Percentiles rank a stretch among this genome's conserved stretches.
These are phyloP conservation scores for Globisporangium iwayamae DNA, from an alignment of 352 stramenopile species.

Conservation along the genomic window DNA sequence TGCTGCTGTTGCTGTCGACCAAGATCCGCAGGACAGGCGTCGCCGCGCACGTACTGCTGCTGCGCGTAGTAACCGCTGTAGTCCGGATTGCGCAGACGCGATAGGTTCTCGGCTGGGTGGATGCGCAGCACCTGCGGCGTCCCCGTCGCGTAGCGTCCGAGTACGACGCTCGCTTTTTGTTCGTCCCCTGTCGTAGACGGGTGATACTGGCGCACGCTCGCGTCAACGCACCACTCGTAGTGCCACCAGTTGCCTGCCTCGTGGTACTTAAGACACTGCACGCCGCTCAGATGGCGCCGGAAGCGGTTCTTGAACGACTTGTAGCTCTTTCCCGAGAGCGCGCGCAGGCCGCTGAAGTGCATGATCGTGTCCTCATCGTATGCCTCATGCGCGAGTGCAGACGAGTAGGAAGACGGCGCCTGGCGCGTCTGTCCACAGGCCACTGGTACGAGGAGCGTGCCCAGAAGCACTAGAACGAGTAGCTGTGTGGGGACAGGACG, in stretches of 20 bases:
- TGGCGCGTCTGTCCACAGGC: neutral
- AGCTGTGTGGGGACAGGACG: neutral
- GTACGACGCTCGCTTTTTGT: slow-evolving; percentile 29
- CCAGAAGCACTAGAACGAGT: neutral
- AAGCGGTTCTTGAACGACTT: slow-evolving; percentile 70
- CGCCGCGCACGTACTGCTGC: slow-evolving; percentile 45
- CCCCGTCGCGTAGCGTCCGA: slow-evolving; percentile 35
- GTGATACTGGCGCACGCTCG: slow-evolving; percentile 71
- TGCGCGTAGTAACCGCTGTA: slow-evolving; percentile 50
- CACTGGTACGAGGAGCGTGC: neutral
- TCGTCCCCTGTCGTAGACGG: slow-evolving; percentile 1
- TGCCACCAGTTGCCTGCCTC: slow-evolving; percentile 68
- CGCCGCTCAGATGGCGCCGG: slow-evolving; percentile 43
- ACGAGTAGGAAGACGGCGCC: neutral
- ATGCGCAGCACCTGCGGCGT: slow-evolving; percentile 41
- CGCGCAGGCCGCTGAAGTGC: slow-evolving; percentile 55
- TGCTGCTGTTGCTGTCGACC: slow-evolving; percentile 12
- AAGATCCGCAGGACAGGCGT: slow-evolving; percentile 27
- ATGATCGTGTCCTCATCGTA: slow-evolving; percentile 10
- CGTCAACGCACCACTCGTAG: slow-evolving; percentile 83
- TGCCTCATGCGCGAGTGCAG: neutral
- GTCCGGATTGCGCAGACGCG: slow-evolving; percentile 39
- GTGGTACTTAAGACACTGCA: slow-evolving; percentile 61
- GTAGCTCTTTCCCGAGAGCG: slow-evolving; percentile 58
- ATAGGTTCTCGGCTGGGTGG: slow-evolving; percentile 31